These are phyloP conservation scores for Sophora flavescens DNA, from an alignment of 306 rosid species.

Conservation along the genomic window DNA sequence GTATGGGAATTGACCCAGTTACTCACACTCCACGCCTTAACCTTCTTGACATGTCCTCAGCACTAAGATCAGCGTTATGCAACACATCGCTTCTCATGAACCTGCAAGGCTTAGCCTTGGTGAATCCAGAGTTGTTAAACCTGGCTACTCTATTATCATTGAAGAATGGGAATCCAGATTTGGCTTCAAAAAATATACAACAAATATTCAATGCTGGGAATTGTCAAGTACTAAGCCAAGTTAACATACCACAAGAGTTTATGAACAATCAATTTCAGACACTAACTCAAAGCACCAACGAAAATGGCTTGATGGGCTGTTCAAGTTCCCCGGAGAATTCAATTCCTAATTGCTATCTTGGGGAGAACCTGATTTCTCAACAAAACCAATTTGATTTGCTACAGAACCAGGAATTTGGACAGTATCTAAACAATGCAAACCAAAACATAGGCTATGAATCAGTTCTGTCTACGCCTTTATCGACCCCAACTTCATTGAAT, in stretches of 20 bases:
- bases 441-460: slow-evolving; percentile 63
- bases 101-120: slow-evolving; percentile 63
- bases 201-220: slow-evolving; percentile 53
- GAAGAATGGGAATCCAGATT: slow-evolving; percentile 55
- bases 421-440: slow-evolving; percentile 43
- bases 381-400: slow-evolving; percentile 49
- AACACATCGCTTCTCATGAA: slow-evolving; percentile 65
- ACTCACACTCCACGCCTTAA: slow-evolving; percentile 91
- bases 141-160: slow-evolving; percentile 59
- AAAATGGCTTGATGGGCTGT: slow-evolving; percentile 39
- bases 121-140: slow-evolving; percentile 70
- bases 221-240: slow-evolving; percentile 49
- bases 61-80: slow-evolving; percentile 60
- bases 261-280: slow-evolving; percentile 50
- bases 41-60: slow-evolving; percentile 75
- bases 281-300: slow-evolving; percentile 38
- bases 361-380: slow-evolving; percentile 45
- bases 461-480: slow-evolving; percentile 65
- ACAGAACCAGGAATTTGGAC: slow-evolving; percentile 47
- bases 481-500: slow-evolving; percentile 72
- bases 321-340: slow-evolving; percentile 55
- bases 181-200: slow-evolving; percentile 47
- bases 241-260: slow-evolving; percentile 36
- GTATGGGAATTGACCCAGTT: slow-evolving; percentile 90
- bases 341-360: slow-evolving; percentile 42